phyloP scores from a whole-genome alignment of 768 basidiomycete genomes.

The Podaxis rugospora region DNA sequence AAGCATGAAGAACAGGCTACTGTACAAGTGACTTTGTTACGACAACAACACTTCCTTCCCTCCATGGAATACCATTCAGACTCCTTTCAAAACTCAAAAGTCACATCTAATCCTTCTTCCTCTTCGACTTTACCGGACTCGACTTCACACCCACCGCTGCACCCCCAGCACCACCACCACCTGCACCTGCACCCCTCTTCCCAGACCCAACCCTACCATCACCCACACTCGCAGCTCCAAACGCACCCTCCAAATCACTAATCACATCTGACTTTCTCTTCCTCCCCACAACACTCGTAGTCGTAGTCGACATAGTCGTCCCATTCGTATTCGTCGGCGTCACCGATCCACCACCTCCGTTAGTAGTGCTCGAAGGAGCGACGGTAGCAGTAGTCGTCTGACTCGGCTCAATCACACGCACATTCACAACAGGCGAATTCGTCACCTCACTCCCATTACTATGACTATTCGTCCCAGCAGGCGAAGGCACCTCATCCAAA shows the following conservation, averaged over 20 bases:
- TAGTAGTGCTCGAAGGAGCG: neutral
- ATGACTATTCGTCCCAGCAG: too few relatives aligned
- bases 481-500: too few relatives aligned
- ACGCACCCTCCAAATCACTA: neutral
- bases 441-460: too few relatives aligned
- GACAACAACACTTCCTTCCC: too few relatives aligned
- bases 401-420: neutral
- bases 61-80: too few relatives aligned
- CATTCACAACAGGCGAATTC: neutral
- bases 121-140: too few relatives aligned
- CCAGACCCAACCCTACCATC: neutral
- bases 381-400: neutral
- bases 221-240: neutral
- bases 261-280: neutral
- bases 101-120: too few relatives aligned
- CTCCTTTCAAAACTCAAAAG: too few relatives aligned
- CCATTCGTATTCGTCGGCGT: neutral
- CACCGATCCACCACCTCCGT: neutral
- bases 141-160: too few relatives aligned
- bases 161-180: too few relatives aligned
- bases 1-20: too few relatives aligned
- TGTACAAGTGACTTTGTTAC: too few relatives aligned
- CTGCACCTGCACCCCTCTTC: neutral
- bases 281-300: neutral
- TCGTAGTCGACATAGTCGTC: neutral